phyloP scores from a whole-genome alignment of 1,284 basidiomycete genomes.

The Ganoderma lucidum region DNA sequence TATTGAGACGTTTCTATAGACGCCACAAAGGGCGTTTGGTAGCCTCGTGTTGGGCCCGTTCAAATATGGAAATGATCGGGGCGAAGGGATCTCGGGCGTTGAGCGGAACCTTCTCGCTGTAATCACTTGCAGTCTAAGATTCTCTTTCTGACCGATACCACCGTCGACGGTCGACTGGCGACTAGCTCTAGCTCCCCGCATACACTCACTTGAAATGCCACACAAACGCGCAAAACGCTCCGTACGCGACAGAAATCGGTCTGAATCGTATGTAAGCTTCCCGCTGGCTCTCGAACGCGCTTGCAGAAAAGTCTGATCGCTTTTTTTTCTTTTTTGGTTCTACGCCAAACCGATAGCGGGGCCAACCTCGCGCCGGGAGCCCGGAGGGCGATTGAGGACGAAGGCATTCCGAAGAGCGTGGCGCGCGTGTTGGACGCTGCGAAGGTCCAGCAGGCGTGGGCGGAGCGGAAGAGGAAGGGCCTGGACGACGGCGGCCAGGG shows the following conservation, averaged over 20 bases:
- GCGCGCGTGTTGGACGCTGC: slow-evolving; percentile 69
- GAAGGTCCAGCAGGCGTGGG: slow-evolving; percentile 61
- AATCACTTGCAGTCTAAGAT: not conserved
- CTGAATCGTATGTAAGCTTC: slow-evolving; percentile 48
- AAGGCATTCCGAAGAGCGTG: slow-evolving; percentile 73
- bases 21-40: not conserved
- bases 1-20: not conserved
- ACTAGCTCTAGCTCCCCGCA: not conserved
- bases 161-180: not conserved
- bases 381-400: slow-evolving; percentile 42
- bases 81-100: not conserved
- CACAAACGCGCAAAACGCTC: slow-evolving; percentile 69
- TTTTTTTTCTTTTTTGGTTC: not conserved
- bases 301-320: not conserved
- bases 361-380: slow-evolving; percentile 41
- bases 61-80: not conserved
- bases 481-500: slow-evolving; percentile 41
- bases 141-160: not conserved
- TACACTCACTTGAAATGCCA: slow-evolving; percentile 52
- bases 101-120: not conserved
- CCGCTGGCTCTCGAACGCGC: not conserved
- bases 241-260: slow-evolving; percentile 49
- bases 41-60: not conserved
- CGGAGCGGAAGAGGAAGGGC: slow-evolving; percentile 56
- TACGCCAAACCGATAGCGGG: slow-evolving; percentile 47